Evolutionary conservation across 306 rosid species (phyloP).

Genomic region (Benincasa hispida): DNA sequence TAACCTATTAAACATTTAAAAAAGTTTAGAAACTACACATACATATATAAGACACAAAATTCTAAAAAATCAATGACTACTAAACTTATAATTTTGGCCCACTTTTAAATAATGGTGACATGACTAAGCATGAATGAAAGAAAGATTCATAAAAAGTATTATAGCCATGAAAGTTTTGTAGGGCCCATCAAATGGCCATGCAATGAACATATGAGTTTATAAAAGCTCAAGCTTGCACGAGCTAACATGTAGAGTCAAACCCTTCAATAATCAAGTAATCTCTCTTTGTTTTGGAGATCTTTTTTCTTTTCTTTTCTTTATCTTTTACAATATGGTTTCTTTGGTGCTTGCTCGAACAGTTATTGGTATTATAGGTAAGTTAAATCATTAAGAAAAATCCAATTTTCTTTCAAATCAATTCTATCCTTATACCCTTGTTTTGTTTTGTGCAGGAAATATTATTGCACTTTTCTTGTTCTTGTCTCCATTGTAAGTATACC

Average conservation of each 20-base stretch:
- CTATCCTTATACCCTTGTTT: background rate
- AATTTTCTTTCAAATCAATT: background rate
- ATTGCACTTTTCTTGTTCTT: constrained; percentile 63
- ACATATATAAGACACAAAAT: no score
- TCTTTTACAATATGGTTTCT: constrained; percentile 33
- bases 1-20: no score
- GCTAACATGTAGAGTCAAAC: background rate
- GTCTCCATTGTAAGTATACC: constrained; percentile 60
- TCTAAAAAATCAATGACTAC: no score
- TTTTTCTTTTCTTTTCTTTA: background rate
- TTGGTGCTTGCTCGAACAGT: constrained; percentile 45
- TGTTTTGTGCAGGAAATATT: constrained; percentile 51
- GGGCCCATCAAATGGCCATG: background rate
- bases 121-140: background rate
- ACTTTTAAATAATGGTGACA: no score
- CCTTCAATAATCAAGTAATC: background rate
- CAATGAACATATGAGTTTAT: background rate
- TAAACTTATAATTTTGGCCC: no score
- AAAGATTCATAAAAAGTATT: no score
- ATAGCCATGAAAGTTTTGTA: background rate
- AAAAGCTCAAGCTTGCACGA: background rate
- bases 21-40: no score
- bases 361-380: constrained; percentile 58
- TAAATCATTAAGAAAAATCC: background rate
- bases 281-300: background rate